Conservation (phyloP, 2,329 filamentous ascomycete species). For the Hymenoscyphus linearis region DNA sequence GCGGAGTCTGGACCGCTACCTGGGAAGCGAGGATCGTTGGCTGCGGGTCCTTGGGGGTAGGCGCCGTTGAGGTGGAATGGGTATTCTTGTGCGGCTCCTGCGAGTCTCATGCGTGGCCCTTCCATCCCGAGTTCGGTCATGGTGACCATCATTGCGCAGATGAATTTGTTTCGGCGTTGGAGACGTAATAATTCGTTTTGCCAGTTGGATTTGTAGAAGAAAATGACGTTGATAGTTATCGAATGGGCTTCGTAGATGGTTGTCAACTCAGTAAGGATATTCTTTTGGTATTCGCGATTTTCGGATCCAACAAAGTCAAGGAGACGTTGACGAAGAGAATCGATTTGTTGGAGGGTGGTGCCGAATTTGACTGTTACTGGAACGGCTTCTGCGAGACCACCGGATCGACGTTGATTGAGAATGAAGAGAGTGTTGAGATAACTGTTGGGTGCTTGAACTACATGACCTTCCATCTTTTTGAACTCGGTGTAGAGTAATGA, state of each 20-base stretch:
- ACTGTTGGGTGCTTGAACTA: constrained; percentile 93
- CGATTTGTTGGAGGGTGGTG: constrained; percentile 76
- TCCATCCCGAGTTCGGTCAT: constrained; percentile 45
- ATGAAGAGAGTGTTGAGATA: constrained; percentile 91
- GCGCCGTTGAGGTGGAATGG: constrained; percentile 29
- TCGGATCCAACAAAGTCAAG: constrained; percentile 77
- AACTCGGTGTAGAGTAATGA: constrained; percentile 92
- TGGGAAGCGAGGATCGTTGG: constrained; percentile 5
- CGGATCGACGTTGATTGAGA: constrained; percentile 87
- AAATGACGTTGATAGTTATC: constrained; percentile 84
- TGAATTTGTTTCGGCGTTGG: constrained; percentile 88
- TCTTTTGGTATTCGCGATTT: constrained; percentile 83
- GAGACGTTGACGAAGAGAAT: constrained; percentile 72
- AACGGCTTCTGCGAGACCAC: constrained; percentile 79
- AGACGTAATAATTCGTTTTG: constrained; percentile 91
- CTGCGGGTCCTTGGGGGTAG: constrained; percentile 20
- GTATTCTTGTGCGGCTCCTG: constrained; percentile 27
- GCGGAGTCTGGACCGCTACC: constrained; percentile 27
- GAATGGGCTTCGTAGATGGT: constrained; percentile 78
- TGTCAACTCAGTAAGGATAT: constrained; percentile 79
- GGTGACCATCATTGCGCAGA: constrained; percentile 81
- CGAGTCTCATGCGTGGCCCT: constrained; percentile 31
- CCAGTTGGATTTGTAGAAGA: constrained; percentile 97
- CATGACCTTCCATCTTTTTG: constrained; percentile 97
- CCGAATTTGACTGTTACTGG: constrained; percentile 84